Evolutionary conservation across 2,329 filamentous ascomycete genomes (phyloP), one percentile per base, ranked within the genome.

Genomic region (Pseudocercospora macadamiae): DNA sequence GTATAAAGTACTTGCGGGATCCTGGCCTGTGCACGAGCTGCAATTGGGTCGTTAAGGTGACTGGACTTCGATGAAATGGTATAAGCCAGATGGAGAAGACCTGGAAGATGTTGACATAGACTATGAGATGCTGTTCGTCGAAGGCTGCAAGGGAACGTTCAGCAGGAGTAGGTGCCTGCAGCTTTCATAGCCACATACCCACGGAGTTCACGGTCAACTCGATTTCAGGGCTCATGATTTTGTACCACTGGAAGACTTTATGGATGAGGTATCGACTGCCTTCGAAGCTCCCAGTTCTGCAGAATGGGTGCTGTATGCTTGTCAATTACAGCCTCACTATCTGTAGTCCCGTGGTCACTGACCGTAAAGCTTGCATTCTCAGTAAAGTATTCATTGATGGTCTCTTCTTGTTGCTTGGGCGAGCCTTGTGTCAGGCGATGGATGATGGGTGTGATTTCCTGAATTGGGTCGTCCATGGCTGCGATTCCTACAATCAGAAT

Each of bases 21-120:
- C 23, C 42, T 19, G 61, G 55, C 14, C 52, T 57, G 9, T 53
- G 58, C 52, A 65, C 28, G 48, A 75, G 68, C 26, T 70, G 65
- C 10, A 75, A 66, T 7, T 70, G 64, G 23, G 66, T 73, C 23
- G 74, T 69, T 10, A 75, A 68, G 30, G 61, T 68, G 42, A 71
- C 68, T 55, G 74, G 68, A 53, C 89, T 83, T 37, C 82, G 80
- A 77, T 93, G 89, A 70, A 92, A 86, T 2, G 91, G 91, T 16
- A 96, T 73, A 65, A 90, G 80, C 85, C 89, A 93, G 66, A 95
- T 79, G 26, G 86, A 82, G 75, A 96, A 95, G 53, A 86, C 80
- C 73, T 96, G 92, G 37, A 80, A 83, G 61, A 95, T 82, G 32
- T 83, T 83, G 51, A 92, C 82, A 74, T 91, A 96, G 51, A 96